A percentile compares a stretch with the other conserved stretches of the same genome.
Conservation (phyloP, 495 filamentous ascomycete genomes). For the Neurospora sp. region DNA sequence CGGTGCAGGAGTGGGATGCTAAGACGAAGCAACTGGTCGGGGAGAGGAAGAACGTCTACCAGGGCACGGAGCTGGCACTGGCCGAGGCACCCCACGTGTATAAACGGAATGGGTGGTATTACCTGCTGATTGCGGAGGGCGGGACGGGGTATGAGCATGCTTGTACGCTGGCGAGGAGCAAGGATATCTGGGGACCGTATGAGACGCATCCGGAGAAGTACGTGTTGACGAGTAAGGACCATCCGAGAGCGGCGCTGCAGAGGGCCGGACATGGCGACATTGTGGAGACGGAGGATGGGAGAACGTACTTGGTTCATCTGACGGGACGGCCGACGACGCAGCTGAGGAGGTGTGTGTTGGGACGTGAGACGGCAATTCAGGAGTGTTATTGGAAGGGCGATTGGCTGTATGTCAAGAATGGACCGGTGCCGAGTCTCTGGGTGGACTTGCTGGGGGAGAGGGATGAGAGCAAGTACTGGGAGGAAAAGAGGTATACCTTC, state of each 20-base stretch:
- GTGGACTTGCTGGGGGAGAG: conserved; percentile 40
- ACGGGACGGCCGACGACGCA: conserved; percentile 44
- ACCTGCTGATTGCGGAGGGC: conserved; percentile 58
- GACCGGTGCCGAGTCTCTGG: conserved; percentile 40
- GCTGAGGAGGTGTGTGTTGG: conserved; percentile 42
- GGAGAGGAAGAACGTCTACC: conserved; percentile 42
- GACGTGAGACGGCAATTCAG: conserved; percentile 45
- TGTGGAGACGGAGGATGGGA: conserved; percentile 46
- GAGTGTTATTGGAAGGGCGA: conserved; percentile 45
- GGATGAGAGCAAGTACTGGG: conserved; percentile 44
- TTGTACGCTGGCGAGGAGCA: conserved; percentile 42
- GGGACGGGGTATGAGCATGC: conserved; percentile 52
- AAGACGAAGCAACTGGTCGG: conserved; percentile 33
- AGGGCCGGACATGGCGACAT: conserved; percentile 50
- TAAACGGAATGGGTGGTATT: conserved; percentile 55
- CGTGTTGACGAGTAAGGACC: conserved; percentile 37
- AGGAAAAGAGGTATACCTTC: conserved; percentile 40
- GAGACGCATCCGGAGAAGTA: conserved; percentile 40
- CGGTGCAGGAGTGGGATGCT: conserved; percentile 41
- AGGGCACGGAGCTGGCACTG: conserved; percentile 42
- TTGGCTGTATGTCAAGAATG: conserved; percentile 49
- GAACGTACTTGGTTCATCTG: conserved; percentile 46
- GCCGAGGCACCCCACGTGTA: conserved; percentile 58
- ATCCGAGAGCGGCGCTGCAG: conserved; percentile 37
- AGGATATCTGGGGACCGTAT: conserved; percentile 49